These are phyloP conservation scores for Alternaria sp. DNA, from an alignment of 2,329 filamentous ascomycete genomes.

Conservation along the genomic window DNA sequence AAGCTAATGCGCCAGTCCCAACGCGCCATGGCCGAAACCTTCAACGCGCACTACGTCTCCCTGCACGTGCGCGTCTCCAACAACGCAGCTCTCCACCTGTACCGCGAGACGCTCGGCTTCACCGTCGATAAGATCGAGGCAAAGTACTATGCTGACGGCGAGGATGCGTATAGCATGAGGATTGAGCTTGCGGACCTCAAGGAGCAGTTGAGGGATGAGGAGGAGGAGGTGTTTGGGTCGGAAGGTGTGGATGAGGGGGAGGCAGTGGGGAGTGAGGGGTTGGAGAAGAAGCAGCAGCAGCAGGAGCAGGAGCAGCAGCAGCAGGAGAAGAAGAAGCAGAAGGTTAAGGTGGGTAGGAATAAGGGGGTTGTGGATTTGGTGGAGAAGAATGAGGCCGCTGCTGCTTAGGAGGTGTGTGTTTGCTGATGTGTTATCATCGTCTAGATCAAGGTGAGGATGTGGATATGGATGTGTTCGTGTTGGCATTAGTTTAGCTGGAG, in stretches of 20 bases:
- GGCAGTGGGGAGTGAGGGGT: slow-evolving; percentile 48
- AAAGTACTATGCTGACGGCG: slow-evolving; percentile 97
- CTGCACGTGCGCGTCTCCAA: slow-evolving; percentile 96
- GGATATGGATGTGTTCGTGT: neutral
- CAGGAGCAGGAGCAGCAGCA: slow-evolving; percentile 35
- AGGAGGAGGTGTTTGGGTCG: slow-evolving; percentile 46
- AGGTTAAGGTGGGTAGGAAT: slow-evolving; percentile 80
- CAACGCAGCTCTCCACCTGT: slow-evolving; percentile 86
- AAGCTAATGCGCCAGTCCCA: slow-evolving; percentile 97
- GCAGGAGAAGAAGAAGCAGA: slow-evolving; percentile 59
- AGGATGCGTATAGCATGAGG: slow-evolving; percentile 94
- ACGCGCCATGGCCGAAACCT: slow-evolving; percentile 95
- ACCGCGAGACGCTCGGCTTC: slow-evolving; percentile 69
- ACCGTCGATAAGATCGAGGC: slow-evolving; percentile 65
- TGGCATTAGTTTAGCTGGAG: neutral
- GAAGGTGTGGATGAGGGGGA: slow-evolving; percentile 47
- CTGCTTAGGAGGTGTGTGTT: slow-evolving; percentile 10
- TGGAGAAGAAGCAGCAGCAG: too few relatives aligned
- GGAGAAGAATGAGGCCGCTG: slow-evolving; percentile 68
- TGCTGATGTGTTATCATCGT: neutral
- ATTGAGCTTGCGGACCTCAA: slow-evolving; percentile 74
- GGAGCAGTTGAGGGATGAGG: slow-evolving; percentile 60
- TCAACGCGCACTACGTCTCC: slow-evolving; percentile 88
- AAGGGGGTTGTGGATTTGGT: slow-evolving; percentile 82
- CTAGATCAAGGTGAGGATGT: neutral